phyloP scores from a whole-genome alignment of 129 eudicot species.

The Erigeron canadensis region DNA sequence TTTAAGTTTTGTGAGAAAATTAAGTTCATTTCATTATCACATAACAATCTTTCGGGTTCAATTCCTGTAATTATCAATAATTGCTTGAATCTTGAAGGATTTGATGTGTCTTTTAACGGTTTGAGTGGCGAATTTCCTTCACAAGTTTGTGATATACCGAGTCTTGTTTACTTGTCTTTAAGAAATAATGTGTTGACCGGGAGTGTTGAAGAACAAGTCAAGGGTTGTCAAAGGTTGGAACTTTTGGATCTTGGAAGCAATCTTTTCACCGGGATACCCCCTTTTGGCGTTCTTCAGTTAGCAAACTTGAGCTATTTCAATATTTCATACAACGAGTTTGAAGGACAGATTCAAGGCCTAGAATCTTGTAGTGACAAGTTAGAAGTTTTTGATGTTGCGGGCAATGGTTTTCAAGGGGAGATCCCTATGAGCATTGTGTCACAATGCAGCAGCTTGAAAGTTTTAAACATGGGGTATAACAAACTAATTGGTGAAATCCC shows the following conservation, averaged over 20 bases:
- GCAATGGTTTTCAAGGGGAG: slow-evolving; percentile 63
- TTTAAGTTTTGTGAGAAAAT: slow-evolving; percentile 57
- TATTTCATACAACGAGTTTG: slow-evolving; percentile 70
- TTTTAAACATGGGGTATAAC: slow-evolving; percentile 65
- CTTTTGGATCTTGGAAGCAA: slow-evolving; percentile 92
- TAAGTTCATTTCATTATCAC: slow-evolving; percentile 74
- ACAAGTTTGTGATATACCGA: slow-evolving; percentile 52
- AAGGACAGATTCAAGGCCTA: slow-evolving; percentile 40
- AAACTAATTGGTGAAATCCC: slow-evolving; percentile 71
- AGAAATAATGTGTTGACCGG: slow-evolving; percentile 68
- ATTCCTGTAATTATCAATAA: slow-evolving; percentile 53
- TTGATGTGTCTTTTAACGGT: slow-evolving; percentile 76
- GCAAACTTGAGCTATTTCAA: slow-evolving; percentile 67
- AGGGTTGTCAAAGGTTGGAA: slow-evolving; percentile 58
- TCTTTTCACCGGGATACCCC: slow-evolving; percentile 63
- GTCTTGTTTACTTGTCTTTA: slow-evolving; percentile 58
- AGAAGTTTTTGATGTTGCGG: slow-evolving; percentile 71
- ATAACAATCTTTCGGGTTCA: slow-evolving; percentile 72
- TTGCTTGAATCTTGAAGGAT: slow-evolving; percentile 76
- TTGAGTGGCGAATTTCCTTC: slow-evolving; percentile 67
- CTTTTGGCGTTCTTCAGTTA: slow-evolving; percentile 57
- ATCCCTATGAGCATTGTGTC: slow-evolving; percentile 57
- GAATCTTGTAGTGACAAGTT: slow-evolving; percentile 55
- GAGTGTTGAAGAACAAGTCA: slow-evolving; percentile 57
- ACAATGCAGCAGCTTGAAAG: slow-evolving; percentile 61